phyloP scores from a whole-genome alignment of 768 basidiomycete species.

The Tephrocybe rancida region DNA sequence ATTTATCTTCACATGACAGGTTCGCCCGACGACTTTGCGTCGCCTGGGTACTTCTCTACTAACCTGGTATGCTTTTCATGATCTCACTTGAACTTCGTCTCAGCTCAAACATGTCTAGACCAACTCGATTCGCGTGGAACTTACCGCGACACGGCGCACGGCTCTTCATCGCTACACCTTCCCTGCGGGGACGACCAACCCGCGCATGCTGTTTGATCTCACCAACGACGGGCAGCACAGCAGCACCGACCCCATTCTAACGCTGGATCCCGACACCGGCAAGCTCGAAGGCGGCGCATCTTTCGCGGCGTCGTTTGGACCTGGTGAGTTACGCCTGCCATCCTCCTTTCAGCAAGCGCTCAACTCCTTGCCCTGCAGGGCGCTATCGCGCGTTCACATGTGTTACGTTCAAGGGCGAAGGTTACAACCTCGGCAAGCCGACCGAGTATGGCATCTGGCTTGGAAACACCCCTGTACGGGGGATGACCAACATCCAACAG shows the following conservation, averaged over 20 bases:
- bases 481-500: conserved; percentile 47
- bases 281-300: conserved; percentile 49
- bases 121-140: conserved; percentile 56
- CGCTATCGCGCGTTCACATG: conserved; percentile 61
- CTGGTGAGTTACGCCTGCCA: conserved; percentile 30
- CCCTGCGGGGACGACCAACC: conserved; percentile 45
- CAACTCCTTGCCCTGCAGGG: conserved; percentile 28
- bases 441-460: conserved; percentile 60
- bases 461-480: conserved; percentile 47
- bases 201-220: conserved; percentile 60
- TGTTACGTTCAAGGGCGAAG: conserved; percentile 60
- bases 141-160: conserved; percentile 60
- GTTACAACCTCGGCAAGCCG: conserved; percentile 45
- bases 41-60: conserved; percentile 68
- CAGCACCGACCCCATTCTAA: conserved; percentile 48
- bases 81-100: background rate
- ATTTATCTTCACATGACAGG: conserved; percentile 43
- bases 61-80: conserved; percentile 44
- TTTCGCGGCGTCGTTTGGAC: conserved; percentile 62
- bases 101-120: conserved; percentile 33
- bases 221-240: conserved; percentile 64
- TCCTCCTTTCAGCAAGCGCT: background rate
- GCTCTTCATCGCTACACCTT: conserved; percentile 64
- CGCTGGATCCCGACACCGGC: conserved; percentile 48
- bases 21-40: conserved; percentile 59